Base-by-base conservation (phyloP, 768 basidiomycete genomes). In the Suillus americanus region DNA sequence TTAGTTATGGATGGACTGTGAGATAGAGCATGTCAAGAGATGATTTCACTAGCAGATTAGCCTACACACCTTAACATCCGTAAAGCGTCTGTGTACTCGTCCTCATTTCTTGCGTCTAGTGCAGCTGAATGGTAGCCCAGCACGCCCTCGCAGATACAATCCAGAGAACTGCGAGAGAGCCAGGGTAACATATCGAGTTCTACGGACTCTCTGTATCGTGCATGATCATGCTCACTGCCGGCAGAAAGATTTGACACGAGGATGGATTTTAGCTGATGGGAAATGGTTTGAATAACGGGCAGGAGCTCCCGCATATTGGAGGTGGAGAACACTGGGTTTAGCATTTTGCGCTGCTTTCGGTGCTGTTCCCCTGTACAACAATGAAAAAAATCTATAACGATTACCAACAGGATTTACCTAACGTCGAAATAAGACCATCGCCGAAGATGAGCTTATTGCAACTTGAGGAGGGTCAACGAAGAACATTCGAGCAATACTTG, bases 181-280 rank as follows among this genome's bases (percentile, higher is more conserved):
- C 71, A 75, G 3, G 66, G 66, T n/a, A 70, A 48, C 3, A 75
- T 20, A 38, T 76, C 67, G 12, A 76, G 54, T 50, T 75, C 74
- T 40, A 54, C 20, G 0, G 33, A 54, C 5, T 33, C 30, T 10
- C 30, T 33, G 30, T 4, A 33, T 54, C 30, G 20, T 35, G 20
- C 20, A 35, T 54, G 10, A 54, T 13, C 30, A 35, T n/a, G 33
- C 53, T 54, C 20, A 54, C 33, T 35, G 20, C 12, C 1, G 33
- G 53, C 5, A 13, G 56, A 18, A 12, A 57, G 8, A 18, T 57
- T 57, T 18, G 23, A 16, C 25, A 57, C 56, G 14, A 57, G 56
- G 9, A 28, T 18, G 3, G 38, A 57, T 57, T 40, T 57, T 40
- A 57, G 38, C 38, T 57, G 38, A 25, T 40, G 23, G 38, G 56